Conservation (phyloP, 352 stramenopile genomes). For the Phytophthora pluvialis region DNA sequence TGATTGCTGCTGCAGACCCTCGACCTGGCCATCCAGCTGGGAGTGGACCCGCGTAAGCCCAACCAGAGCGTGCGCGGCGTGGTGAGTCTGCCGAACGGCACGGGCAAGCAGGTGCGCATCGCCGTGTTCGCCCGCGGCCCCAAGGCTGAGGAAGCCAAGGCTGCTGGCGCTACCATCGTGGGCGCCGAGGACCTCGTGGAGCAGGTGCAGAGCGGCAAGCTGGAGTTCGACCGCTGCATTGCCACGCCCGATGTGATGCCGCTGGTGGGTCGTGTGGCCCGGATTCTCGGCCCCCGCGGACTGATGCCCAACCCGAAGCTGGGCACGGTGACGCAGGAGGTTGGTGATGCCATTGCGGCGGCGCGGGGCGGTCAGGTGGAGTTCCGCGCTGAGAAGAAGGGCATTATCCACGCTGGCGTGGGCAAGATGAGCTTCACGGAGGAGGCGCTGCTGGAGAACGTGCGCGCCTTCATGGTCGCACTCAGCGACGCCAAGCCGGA, state of each 20-base stretch:
- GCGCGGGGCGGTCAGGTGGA: slow-evolving; percentile 87
- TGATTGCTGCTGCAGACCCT: slow-evolving; percentile 57
- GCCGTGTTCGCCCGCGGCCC: slow-evolving; percentile 91
- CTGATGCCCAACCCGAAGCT: slow-evolving; percentile 99
- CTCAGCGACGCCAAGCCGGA: slow-evolving; percentile 92
- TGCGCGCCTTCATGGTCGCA: slow-evolving; percentile 93
- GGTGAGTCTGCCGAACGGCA: slow-evolving; percentile 87
- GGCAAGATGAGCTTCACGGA: slow-evolving; percentile 91
- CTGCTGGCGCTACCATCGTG: slow-evolving; percentile 89
- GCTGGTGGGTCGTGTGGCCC: slow-evolving; percentile 92
- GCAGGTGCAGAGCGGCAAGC: slow-evolving; percentile 87
- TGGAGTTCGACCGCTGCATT: slow-evolving; percentile 93
- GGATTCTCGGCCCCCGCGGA: slow-evolving; percentile 95
- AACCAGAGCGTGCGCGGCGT: slow-evolving; percentile 90
- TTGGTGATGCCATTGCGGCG: slow-evolving; percentile 82
- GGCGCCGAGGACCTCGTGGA: slow-evolving; percentile 92
- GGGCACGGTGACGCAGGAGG: slow-evolving; percentile 94
- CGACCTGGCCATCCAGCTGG: slow-evolving; percentile 85
- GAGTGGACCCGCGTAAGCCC: slow-evolving; percentile 87
- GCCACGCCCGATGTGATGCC: slow-evolving; percentile 94
- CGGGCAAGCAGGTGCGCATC: slow-evolving; percentile 88
- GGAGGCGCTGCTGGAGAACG: slow-evolving; percentile 92
- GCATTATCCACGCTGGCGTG: slow-evolving; percentile 89
- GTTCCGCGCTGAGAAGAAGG: slow-evolving; percentile 92
- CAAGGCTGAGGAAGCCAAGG: slow-evolving; percentile 91